A percentile compares a stretch with the other conserved stretches of the same genome.
phyloP scores from a whole-genome alignment of 1,139 yeast genomes.

The Hyphopichia wangnamkhiaoensis region DNA sequence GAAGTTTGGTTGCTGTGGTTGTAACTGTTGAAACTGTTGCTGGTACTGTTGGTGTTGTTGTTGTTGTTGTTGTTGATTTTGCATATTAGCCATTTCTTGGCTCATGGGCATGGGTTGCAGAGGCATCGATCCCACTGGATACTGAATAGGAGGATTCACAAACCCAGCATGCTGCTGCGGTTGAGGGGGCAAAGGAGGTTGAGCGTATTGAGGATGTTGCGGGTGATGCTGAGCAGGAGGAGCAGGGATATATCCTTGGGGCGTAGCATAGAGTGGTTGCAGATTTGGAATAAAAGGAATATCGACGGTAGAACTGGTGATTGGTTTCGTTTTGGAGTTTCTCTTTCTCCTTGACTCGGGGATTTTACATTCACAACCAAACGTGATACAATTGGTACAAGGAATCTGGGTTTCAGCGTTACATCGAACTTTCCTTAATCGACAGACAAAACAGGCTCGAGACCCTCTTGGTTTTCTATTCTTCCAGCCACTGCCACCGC shows the following conservation, averaged over 20 bases:
- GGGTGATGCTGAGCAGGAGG: not conserved
- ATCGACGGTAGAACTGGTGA: not conserved
- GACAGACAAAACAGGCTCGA: slow-evolving; percentile 49
- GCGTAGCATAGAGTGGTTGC: not conserved
- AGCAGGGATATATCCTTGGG: not conserved
- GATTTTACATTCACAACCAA: slow-evolving; percentile 21
- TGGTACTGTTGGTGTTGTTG: not conserved
- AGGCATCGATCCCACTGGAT: too few species aligned
- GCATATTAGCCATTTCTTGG: not conserved
- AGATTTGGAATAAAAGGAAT: not conserved
- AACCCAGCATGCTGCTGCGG: too few species aligned
- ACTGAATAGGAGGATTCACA: too few species aligned
- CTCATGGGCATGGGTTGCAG: not conserved
- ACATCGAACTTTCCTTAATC: slow-evolving; percentile 62
- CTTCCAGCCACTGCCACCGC: too few species aligned
- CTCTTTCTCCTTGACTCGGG: slow-evolving; percentile 5
- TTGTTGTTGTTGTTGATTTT: not conserved
- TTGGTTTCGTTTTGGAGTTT: not conserved
- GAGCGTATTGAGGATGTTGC: not conserved
- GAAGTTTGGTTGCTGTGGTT: not conserved
- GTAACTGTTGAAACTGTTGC: not conserved
- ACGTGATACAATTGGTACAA: slow-evolving; percentile 24
- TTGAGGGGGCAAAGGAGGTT: too few species aligned
- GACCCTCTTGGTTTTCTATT: slow-evolving; percentile 29
- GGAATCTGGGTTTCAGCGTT: slow-evolving; percentile 34